These are phyloP conservation scores for Sphaerulina musiva DNA, from an alignment of 2,329 filamentous ascomycete species.

Conservation along the genomic window DNA sequence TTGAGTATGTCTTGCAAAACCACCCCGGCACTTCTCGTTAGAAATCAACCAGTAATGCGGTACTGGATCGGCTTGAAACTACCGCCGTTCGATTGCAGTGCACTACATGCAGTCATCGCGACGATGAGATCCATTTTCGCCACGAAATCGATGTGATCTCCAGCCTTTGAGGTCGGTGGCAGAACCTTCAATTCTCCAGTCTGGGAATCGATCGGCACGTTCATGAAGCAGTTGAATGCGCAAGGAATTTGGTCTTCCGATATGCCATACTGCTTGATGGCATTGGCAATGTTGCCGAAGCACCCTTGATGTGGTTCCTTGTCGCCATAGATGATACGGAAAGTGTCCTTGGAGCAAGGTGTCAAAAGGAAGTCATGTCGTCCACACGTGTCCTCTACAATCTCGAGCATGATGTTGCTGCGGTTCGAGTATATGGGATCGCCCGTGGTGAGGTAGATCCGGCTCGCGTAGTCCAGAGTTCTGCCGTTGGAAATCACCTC, in stretches of 20 bases:
- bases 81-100: constrained; percentile 23
- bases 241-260: constrained; percentile 22
- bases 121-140: constrained; percentile 29
- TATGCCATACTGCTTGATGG: constrained; percentile 20
- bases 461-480: constrained; percentile 23
- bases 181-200: constrained; percentile 23
- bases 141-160: constrained; percentile 25
- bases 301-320: constrained; percentile 26
- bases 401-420: constrained; percentile 18
- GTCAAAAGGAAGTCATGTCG: constrained; percentile 22
- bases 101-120: constrained; percentile 25
- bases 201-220: constrained; percentile 24
- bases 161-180: constrained; percentile 24
- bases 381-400: constrained; percentile 18
- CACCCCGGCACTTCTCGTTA: neutral
- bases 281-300: constrained; percentile 26
- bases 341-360: constrained; percentile 23
- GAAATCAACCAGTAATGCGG: constrained; percentile 4
- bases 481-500: constrained; percentile 23
- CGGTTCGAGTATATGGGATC: constrained; percentile 22
- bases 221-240: constrained; percentile 29
- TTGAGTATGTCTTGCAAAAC: too few relatives aligned
- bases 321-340: constrained; percentile 24
- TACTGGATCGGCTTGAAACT: constrained; percentile 23
- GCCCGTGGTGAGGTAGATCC: constrained; percentile 20